These are phyloP conservation scores for Staphylotrichum tortipilum DNA, from an alignment of 495 filamentous ascomycete species.

Conservation along the genomic window DNA sequence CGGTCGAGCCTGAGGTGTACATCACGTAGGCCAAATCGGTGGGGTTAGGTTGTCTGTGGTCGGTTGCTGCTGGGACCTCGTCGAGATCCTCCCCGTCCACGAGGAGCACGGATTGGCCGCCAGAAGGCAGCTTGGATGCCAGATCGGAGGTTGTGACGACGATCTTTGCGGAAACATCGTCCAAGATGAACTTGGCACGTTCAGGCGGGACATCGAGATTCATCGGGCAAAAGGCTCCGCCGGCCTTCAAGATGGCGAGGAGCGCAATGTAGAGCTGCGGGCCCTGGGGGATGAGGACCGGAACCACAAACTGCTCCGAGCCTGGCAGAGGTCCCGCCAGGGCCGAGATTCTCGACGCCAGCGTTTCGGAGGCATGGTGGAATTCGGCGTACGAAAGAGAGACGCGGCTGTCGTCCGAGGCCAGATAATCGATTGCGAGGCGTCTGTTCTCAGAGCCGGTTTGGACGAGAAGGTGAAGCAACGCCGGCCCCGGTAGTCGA, in stretches of 20 bases:
- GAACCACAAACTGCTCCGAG: slow-evolving; percentile 45
- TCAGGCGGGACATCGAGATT: slow-evolving; percentile 63
- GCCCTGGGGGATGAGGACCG: slow-evolving; percentile 62
- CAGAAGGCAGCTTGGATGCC: slow-evolving; percentile 19
- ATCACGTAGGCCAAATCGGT: slow-evolving; percentile 71
- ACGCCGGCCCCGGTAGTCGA: slow-evolving; percentile 45
- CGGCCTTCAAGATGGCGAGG: slow-evolving; percentile 65
- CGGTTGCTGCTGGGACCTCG: not conserved
- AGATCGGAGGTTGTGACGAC: slow-evolving; percentile 43
- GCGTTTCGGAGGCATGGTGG: slow-evolving; percentile 44
- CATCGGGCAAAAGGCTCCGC: slow-evolving; percentile 73
- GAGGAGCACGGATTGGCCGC: slow-evolving; percentile 18
- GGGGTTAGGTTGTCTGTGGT: slow-evolving; percentile 11
- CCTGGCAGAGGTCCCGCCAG: slow-evolving; percentile 8
- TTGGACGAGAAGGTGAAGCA: slow-evolving; percentile 56
- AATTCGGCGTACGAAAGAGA: slow-evolving; percentile 51
- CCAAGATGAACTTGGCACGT: slow-evolving; percentile 61
- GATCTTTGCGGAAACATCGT: slow-evolving; percentile 53
- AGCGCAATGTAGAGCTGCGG: slow-evolving; percentile 62
- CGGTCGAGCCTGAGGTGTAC: slow-evolving; percentile 86
- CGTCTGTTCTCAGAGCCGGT: not conserved
- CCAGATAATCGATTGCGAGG: slow-evolving; percentile 49
- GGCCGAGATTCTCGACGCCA: slow-evolving; percentile 43
- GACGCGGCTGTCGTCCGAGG: slow-evolving; percentile 32
- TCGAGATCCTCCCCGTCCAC: slow-evolving; percentile 10